Conservation (phyloP, 108 stramenopile genomes). For the Cyclotella kingstonii region DNA sequence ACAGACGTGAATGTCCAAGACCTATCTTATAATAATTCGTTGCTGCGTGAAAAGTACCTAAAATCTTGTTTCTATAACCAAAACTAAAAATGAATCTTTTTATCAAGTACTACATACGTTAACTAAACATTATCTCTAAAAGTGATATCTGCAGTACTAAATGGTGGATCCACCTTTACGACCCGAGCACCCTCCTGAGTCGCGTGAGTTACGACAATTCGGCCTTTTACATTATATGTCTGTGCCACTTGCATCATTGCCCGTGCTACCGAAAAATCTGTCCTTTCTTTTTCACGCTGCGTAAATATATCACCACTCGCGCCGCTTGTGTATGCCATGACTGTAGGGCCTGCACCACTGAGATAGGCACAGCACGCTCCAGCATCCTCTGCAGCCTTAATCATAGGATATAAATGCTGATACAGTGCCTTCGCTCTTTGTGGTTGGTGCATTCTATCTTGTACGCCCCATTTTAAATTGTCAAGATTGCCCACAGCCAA, state of each 20-base stretch:
- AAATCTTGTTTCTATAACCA: background rate
- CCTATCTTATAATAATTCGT: background rate
- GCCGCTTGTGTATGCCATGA: slow-evolving; percentile 96
- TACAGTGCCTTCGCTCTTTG: slow-evolving; percentile 91
- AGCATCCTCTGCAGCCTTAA: slow-evolving; percentile 89
- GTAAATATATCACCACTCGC: slow-evolving; percentile 97
- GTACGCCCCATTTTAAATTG: slow-evolving; percentile 88
- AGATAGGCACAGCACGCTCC: slow-evolving; percentile 94
- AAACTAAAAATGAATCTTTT: too few species aligned
- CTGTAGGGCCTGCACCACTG: slow-evolving; percentile 95
- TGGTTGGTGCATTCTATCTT: slow-evolving; percentile 97
- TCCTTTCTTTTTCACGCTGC: slow-evolving; percentile 93
- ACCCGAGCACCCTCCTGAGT: slow-evolving; percentile 84
- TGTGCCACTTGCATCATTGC: slow-evolving; percentile 92
- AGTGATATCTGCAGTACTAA: slow-evolving; percentile 75
- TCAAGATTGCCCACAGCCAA: slow-evolving; percentile 88
- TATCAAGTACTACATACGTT: too few species aligned
- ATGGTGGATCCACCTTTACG: slow-evolving; percentile 82
- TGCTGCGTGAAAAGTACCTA: background rate
- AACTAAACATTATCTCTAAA: slow-evolving; percentile 83
- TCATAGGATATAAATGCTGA: slow-evolving; percentile 92
- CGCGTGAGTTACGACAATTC: slow-evolving; percentile 74
- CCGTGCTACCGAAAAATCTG: slow-evolving; percentile 89
- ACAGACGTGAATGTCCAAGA: too few species aligned
- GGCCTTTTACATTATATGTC: slow-evolving; percentile 73